phyloP scores from a whole-genome alignment of 2,329 filamentous ascomycete genomes.

The Chlorencoelia australis region DNA sequence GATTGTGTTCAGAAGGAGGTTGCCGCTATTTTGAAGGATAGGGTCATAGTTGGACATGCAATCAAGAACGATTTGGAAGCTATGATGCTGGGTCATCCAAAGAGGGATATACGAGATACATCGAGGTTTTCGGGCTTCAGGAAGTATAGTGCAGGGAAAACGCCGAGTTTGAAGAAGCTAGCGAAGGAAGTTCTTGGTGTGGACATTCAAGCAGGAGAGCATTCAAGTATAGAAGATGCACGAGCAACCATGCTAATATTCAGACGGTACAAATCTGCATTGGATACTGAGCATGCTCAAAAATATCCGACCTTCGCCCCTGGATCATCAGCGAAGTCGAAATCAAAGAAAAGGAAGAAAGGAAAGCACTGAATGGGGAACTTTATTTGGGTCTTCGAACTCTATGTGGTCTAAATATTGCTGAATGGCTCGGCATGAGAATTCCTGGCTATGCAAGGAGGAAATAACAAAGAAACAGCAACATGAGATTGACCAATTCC shows the following conservation, averaged over 20 bases:
- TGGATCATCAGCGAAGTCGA: constrained; percentile 10
- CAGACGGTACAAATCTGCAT: constrained; percentile 68
- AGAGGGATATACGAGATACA: constrained; percentile 74
- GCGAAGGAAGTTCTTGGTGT: constrained; percentile 47
- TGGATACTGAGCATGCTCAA: constrained; percentile 71
- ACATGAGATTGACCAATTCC: too few species aligned
- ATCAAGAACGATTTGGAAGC: constrained; percentile 67
- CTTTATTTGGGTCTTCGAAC: too few species aligned
- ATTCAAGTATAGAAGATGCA: constrained; percentile 70
- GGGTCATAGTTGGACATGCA: constrained; percentile 76
- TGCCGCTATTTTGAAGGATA: constrained; percentile 54
- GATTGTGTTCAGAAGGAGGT: constrained; percentile 68
- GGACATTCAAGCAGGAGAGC: constrained; percentile 53
- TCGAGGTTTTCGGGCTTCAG: constrained; percentile 66
- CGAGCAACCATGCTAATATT: constrained; percentile 85
- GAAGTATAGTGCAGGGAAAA: constrained; percentile 55
- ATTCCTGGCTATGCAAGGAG: constrained; percentile 8
- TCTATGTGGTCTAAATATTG: too few species aligned
- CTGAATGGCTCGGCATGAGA: too few species aligned
- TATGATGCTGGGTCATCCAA: constrained; percentile 68
- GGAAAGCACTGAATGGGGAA: constrained; percentile 13
- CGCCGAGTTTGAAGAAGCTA: constrained; percentile 54
- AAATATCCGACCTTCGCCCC: constrained; percentile 41
- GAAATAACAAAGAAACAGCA: too few species aligned
- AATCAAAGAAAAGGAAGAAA: constrained; percentile 33